Evolutionary conservation across 2,329 filamentous ascomycete species (phyloP).

Genomic region (Cladorrhinum sp.): DNA sequence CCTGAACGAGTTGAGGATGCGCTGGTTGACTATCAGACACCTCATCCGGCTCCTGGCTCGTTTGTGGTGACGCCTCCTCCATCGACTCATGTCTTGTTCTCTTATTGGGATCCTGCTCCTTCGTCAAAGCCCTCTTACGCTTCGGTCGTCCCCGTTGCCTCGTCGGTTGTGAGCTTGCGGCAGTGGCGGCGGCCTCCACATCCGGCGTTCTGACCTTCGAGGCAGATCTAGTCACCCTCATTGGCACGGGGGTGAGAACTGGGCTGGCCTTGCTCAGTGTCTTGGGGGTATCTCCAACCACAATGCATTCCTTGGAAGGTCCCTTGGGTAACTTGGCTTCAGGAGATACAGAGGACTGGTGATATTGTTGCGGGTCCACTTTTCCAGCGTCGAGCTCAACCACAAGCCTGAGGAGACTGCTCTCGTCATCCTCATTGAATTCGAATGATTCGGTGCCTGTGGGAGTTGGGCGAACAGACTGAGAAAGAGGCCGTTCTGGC

Average conservation of each 20-base stretch:
- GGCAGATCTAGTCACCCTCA: constrained; percentile 20
- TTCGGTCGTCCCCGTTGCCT: constrained; percentile 26
- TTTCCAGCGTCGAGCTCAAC: constrained; percentile 48
- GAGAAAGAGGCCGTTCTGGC: constrained; percentile 11
- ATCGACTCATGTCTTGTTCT: constrained; percentile 23
- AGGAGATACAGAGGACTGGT: constrained; percentile 29
- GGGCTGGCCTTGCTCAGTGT: constrained; percentile 13
- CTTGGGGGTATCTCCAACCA: constrained; percentile 23
- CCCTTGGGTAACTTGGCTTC: constrained; percentile 25
- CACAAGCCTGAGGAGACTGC: constrained; percentile 46
- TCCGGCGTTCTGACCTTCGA: constrained; percentile 14
- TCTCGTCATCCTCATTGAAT: constrained; percentile 45
- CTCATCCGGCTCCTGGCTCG: constrained; percentile 11
- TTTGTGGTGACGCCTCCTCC: background rate
- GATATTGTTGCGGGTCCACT: constrained; percentile 30
- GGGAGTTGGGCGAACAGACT: background rate
- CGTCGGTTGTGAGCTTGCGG: constrained; percentile 22
- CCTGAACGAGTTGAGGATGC: constrained; percentile 3
- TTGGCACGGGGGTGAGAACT: background rate
- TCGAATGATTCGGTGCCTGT: constrained; percentile 35
- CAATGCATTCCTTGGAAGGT: constrained; percentile 33
- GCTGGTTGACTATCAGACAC: constrained; percentile 25
- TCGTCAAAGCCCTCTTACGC: constrained; percentile 31
- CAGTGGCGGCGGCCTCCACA: constrained; percentile 5
- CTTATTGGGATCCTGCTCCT: constrained; percentile 29